Conservation (phyloP, 169 alveolate species). For the Plasmodium coatneyi region DNA sequence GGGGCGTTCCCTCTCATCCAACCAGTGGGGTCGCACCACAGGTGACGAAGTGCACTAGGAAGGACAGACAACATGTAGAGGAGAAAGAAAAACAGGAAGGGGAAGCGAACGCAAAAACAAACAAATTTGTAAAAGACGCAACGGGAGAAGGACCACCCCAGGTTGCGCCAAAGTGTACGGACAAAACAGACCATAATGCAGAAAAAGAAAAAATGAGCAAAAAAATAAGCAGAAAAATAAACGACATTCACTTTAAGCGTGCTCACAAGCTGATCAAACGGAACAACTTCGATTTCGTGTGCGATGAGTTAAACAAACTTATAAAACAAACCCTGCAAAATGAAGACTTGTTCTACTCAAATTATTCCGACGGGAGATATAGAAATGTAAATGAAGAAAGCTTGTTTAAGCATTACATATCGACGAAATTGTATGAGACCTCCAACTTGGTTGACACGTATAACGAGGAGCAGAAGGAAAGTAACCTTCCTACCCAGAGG, state of each 20-base stretch:
- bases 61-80: neutral
- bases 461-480: slow-evolving; percentile 2
- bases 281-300: slow-evolving; percentile 53
- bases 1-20: neutral
- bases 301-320: slow-evolving; percentile 40
- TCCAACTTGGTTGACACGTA: neutral
- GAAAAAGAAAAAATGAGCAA: neutral
- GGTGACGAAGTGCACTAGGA: neutral
- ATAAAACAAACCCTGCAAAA: slow-evolving; percentile 37
- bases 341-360: slow-evolving; percentile 31
- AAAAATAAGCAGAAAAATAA: neutral
- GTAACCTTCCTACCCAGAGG: neutral
- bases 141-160: neutral
- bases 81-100: neutral
- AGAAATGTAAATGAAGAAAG: slow-evolving; percentile 32
- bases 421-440: slow-evolving; percentile 44
- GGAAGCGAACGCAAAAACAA: neutral
- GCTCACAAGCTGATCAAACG: slow-evolving; percentile 1
- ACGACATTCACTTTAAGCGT: neutral
- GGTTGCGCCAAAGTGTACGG: neutral
- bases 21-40: neutral
- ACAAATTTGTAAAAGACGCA: neutral
- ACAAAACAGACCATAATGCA: neutral
- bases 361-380: slow-evolving; percentile 1
- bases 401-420: slow-evolving; percentile 47